A percentile compares a stretch with the other conserved stretches of the same genome.
These are phyloP conservation scores for Capsicum chinense DNA, from an alignment of 257 asterid species.

Conservation along the genomic window DNA sequence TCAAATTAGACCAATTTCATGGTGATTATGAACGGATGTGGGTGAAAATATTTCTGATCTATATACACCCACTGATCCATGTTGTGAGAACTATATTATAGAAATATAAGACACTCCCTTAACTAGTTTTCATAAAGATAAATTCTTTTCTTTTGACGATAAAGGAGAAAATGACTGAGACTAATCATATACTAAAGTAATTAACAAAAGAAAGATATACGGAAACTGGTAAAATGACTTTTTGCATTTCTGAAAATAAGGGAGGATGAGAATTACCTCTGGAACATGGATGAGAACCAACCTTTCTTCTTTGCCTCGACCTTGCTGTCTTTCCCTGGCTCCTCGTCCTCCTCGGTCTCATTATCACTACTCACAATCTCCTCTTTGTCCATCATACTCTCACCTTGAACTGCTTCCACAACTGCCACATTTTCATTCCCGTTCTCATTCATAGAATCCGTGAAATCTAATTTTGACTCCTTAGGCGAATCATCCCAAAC, in stretches of 20 bases:
- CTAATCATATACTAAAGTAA: not conserved
- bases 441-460: conserved; percentile 77
- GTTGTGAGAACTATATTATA: not conserved
- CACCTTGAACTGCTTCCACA: conserved; percentile 68
- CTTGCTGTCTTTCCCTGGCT: conserved; percentile 50
- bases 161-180: not conserved
- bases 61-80: conserved; percentile 1
- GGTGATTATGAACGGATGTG: not conserved
- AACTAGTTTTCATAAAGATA: not conserved
- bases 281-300: conserved; percentile 96
- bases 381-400: conserved; percentile 97
- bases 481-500: conserved; percentile 86
- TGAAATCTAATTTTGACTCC: conserved; percentile 76
- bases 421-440: conserved; percentile 61
- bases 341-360: conserved; percentile 71
- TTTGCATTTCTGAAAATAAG: not conserved
- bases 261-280: conserved; percentile 55
- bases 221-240: not conserved
- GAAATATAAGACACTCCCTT: not conserved
- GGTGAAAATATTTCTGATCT: not conserved
- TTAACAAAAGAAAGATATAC: not conserved
- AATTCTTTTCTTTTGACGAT: not conserved
- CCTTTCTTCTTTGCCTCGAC: conserved; percentile 73
- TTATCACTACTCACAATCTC: conserved; percentile 83
- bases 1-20: not conserved